Evolutionary conservation across 306 rosid species (phyloP).

Genomic region (Pterocarpus macrocarpus): DNA sequence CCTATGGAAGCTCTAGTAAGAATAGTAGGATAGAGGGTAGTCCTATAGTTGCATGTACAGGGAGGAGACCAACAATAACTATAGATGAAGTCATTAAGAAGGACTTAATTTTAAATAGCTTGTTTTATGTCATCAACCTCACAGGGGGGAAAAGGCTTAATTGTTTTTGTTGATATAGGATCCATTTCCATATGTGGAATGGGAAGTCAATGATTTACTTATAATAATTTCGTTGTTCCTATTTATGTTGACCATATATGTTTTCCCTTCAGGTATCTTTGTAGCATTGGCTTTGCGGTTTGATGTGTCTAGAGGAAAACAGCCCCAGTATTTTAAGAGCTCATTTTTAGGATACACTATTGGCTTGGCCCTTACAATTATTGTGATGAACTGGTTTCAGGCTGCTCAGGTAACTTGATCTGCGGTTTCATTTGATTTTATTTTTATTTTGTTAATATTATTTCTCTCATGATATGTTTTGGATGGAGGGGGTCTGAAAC

Average conservation of each 20-base stretch:
- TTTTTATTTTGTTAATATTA: not conserved
- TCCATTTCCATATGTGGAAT: not conserved
- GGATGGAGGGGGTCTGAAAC: not conserved
- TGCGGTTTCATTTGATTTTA: not conserved
- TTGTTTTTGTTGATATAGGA: not conserved
- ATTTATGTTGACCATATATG: not conserved
- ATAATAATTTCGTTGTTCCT: not conserved
- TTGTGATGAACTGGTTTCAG: conserved; percentile 99
- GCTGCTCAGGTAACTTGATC: conserved; percentile 80
- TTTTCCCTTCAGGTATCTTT: conserved; percentile 73
- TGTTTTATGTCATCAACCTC: too few relatives aligned
- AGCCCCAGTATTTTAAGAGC: conserved; percentile 86
- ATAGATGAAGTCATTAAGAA: too few relatives aligned
- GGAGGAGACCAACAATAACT: too few relatives aligned
- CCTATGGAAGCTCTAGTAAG: too few relatives aligned
- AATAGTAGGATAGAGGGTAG: too few relatives aligned
- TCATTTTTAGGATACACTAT: conserved; percentile 84
- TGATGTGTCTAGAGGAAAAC: conserved; percentile 88
- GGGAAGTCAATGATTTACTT: too few relatives aligned
- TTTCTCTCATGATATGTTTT: not conserved
- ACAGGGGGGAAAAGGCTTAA: too few relatives aligned
- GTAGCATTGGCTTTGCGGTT: conserved; percentile 97
- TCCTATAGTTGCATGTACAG: too few relatives aligned
- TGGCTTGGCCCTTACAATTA: conserved; percentile 88
- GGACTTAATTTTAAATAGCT: too few relatives aligned